Evolutionary conservation across 148 eudicot species (phyloP).

Genomic region (Suaeda aralocaspica): DNA sequence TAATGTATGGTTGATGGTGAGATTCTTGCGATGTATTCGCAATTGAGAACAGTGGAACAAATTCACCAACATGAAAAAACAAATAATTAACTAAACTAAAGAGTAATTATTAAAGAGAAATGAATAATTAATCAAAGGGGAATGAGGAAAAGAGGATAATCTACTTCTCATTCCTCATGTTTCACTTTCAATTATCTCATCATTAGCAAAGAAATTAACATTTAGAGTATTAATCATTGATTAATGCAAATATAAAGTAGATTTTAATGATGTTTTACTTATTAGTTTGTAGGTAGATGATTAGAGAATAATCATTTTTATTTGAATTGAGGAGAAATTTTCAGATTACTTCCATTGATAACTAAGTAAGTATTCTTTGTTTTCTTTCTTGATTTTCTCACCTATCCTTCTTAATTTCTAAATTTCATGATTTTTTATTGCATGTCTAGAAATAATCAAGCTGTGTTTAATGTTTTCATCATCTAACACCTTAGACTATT

Average conservation of each 20-base stretch:
- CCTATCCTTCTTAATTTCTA: too few species aligned
- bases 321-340: background rate
- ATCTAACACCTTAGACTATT: too few species aligned
- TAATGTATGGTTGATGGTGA: conserved; percentile 18
- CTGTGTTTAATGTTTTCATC: too few species aligned
- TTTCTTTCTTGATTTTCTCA: too few species aligned
- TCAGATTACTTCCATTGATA: background rate
- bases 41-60: conserved; percentile 14
- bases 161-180: background rate
- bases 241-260: background rate
- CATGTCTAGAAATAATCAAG: too few species aligned
- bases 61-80: background rate
- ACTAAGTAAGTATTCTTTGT: conserved; percentile 9
- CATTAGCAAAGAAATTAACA: background rate
- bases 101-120: background rate
- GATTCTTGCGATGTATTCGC: conserved; percentile 9
- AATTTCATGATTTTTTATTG: too few species aligned
- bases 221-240: background rate
- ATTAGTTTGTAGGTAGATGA: too few species aligned
- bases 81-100: background rate
- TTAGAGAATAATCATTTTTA: background rate
- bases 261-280: background rate
- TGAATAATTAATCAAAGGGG: background rate
- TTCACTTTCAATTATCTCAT: background rate
- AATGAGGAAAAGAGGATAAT: conserved; percentile 17